Evolutionary conservation across 208 protist species (phyloP).

Genomic region (Trypanosoma platydactyli): DNA sequence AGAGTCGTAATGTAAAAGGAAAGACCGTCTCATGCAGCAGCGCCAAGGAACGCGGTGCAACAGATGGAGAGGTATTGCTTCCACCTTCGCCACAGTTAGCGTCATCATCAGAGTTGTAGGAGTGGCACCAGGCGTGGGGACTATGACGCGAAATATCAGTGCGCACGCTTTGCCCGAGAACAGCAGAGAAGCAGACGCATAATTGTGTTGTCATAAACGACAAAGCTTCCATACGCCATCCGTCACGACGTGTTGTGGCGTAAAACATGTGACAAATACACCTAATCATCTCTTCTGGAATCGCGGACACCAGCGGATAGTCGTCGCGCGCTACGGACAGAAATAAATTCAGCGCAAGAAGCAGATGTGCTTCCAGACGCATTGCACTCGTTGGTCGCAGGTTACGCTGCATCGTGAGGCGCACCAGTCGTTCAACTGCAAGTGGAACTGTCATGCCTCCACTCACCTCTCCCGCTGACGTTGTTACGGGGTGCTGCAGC

Average conservation of each 20-base stretch:
- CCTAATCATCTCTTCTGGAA: slow-evolving; percentile 44
- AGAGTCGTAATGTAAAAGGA: slow-evolving; percentile 47
- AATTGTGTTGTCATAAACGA: slow-evolving; percentile 50
- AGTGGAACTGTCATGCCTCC: slow-evolving; percentile 19
- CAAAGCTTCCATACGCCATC: slow-evolving; percentile 69
- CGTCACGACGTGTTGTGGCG: slow-evolving; percentile 48
- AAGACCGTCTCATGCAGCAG: slow-evolving; percentile 66
- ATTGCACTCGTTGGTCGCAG: slow-evolving; percentile 41
- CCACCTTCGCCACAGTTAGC: background rate
- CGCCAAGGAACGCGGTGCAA: slow-evolving; percentile 29
- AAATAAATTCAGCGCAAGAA: slow-evolving; percentile 48
- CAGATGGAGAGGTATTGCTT: background rate
- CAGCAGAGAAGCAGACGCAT: slow-evolving; percentile 34
- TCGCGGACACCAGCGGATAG: slow-evolving; percentile 37
- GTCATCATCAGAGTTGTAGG: background rate
- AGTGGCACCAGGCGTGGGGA: background rate
- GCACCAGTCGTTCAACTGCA: slow-evolving; percentile 28
- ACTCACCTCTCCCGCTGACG: background rate
- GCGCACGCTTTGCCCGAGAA: slow-evolving; percentile 45
- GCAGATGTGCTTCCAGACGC: slow-evolving; percentile 49
- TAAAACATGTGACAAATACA: slow-evolving; percentile 59
- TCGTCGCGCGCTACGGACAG: slow-evolving; percentile 39
- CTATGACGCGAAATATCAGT: slow-evolving; percentile 27
- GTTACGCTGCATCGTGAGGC: slow-evolving; percentile 38
- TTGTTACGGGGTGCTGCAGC: background rate